Conservation (phyloP, 2,329 filamentous ascomycete species). For the Ambrosiella cleistominuta region DNA sequence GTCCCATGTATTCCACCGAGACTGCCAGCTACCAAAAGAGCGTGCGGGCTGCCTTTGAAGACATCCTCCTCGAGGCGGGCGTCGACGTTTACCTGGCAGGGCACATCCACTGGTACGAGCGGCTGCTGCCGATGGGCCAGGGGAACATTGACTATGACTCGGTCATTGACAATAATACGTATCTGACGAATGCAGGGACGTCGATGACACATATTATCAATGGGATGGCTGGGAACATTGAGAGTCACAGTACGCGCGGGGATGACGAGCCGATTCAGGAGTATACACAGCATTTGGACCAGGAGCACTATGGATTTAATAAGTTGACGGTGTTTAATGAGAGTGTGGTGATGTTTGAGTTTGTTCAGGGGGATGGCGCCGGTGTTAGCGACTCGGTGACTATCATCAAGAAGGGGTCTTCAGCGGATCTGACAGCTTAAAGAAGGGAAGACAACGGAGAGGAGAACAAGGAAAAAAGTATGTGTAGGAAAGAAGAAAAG, state of each 20-base stretch:
- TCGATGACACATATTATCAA: slow-evolving; percentile 34
- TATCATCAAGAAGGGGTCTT: slow-evolving; percentile 8
- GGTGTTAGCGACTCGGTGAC: slow-evolving; percentile 23
- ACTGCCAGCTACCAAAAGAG: slow-evolving; percentile 26
- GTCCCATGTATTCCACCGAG: slow-evolving; percentile 30
- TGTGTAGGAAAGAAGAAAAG: too few relatives aligned
- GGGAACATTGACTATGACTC: slow-evolving; percentile 24
- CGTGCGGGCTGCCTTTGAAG: slow-evolving; percentile 29
- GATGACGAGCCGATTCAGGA: slow-evolving; percentile 22
- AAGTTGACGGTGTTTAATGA: slow-evolving; percentile 21
- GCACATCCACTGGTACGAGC: slow-evolving; percentile 17
- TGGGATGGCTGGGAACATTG: slow-evolving; percentile 35
- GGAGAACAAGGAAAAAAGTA: too few relatives aligned
- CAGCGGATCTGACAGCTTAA: background rate
- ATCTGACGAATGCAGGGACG: slow-evolving; percentile 27
- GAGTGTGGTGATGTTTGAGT: slow-evolving; percentile 26
- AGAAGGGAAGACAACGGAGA: too few relatives aligned
- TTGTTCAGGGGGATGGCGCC: slow-evolving; percentile 25
- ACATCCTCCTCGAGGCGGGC: slow-evolving; percentile 24
- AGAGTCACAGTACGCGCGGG: slow-evolving; percentile 27
- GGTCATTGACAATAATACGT: slow-evolving; percentile 30
- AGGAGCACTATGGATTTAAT: slow-evolving; percentile 30
- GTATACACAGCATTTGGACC: slow-evolving; percentile 26
- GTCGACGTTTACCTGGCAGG: slow-evolving; percentile 29
- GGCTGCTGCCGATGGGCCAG: slow-evolving; percentile 14